phyloP scores from a whole-genome alignment of 257 asterid genomes.

The Thymus quinquecostatus region DNA sequence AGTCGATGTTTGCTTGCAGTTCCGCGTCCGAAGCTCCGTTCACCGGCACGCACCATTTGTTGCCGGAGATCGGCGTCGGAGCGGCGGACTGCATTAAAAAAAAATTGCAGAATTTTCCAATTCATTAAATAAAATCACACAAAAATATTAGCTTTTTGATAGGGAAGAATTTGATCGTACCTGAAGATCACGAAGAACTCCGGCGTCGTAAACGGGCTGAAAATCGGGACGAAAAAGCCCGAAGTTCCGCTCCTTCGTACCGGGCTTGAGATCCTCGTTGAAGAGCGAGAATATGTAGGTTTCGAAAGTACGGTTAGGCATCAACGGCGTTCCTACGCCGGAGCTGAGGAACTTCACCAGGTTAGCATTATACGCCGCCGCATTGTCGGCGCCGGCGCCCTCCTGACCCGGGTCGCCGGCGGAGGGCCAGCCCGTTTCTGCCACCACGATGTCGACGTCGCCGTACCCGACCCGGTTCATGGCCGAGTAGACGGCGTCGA shows the following conservation, averaged over 20 bases:
- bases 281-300: slow-evolving; percentile 47
- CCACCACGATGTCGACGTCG: slow-evolving; percentile 56
- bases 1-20: slow-evolving; percentile 52
- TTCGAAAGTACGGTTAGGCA: slow-evolving; percentile 52
- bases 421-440: slow-evolving; percentile 64
- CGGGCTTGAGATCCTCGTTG: slow-evolving; percentile 50
- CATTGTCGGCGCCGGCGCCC: slow-evolving; percentile 42
- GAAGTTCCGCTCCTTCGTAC: slow-evolving; percentile 42
- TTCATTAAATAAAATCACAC: too few species aligned
- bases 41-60: slow-evolving; percentile 49
- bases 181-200: slow-evolving; percentile 38
- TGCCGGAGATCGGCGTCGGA: slow-evolving; percentile 2
- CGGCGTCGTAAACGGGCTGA: slow-evolving; percentile 49
- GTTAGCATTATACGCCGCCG: slow-evolving; percentile 43
- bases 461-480: slow-evolving; percentile 54
- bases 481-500: slow-evolving; percentile 54
- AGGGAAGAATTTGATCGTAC: neutral
- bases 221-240: slow-evolving; percentile 56
- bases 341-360: slow-evolving; percentile 41
- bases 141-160: too few species aligned
- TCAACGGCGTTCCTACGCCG: slow-evolving; percentile 54
- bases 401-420: slow-evolving; percentile 46
- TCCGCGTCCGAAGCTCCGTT: slow-evolving; percentile 38
- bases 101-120: too few species aligned
- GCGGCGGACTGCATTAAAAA: slow-evolving; percentile 13